These are phyloP conservation scores for Lophiotrema nucula DNA, from an alignment of 495 filamentous ascomycete species.

Conservation along the genomic window DNA sequence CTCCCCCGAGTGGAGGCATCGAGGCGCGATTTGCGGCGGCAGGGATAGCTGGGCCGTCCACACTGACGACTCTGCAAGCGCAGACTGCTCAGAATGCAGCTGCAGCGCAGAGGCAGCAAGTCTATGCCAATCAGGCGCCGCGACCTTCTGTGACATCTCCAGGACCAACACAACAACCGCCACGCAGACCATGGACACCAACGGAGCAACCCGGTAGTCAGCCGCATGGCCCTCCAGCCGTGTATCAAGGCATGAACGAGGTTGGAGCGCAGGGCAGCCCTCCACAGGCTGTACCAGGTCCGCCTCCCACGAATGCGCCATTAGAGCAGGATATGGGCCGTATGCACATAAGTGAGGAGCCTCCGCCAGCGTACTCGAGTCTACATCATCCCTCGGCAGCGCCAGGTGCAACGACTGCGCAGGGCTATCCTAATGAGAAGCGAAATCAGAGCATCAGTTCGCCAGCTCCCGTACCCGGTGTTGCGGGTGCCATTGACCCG, in stretches of 20 bases:
- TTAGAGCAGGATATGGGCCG: constrained; percentile 86
- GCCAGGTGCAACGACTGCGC: constrained; percentile 44
- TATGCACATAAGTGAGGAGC: constrained; percentile 77
- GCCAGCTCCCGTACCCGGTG: constrained; percentile 30
- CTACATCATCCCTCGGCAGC: constrained; percentile 51
- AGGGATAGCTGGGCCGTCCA: constrained; percentile 81
- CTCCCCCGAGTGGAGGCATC: constrained; percentile 73
- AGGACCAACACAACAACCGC: constrained; percentile 43
- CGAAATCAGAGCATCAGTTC: constrained; percentile 39
- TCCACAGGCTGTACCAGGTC: constrained; percentile 21
- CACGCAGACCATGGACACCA: constrained; percentile 86
- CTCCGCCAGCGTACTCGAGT: constrained; percentile 89
- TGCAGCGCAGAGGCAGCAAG: constrained; percentile 69
- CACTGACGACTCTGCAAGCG: constrained; percentile 74
- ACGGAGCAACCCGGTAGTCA: constrained; percentile 86
- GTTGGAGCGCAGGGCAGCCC: constrained; percentile 44
- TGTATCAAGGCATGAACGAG: constrained; percentile 79
- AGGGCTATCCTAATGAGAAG: constrained; percentile 79
- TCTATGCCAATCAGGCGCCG: constrained; percentile 60
- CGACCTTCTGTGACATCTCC: constrained; percentile 36
- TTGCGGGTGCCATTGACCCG: constrained; percentile 25
- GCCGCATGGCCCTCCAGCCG: constrained; percentile 87
- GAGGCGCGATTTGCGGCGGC: constrained; percentile 86
- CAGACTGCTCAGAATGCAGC: constrained; percentile 78
- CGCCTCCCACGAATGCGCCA: constrained; percentile 42